Percentiles rank a stretch among this genome's conserved stretches.
These are phyloP conservation scores for Arbutus unedo DNA, from an alignment of 148 eudicot species.

Conservation along the genomic window DNA sequence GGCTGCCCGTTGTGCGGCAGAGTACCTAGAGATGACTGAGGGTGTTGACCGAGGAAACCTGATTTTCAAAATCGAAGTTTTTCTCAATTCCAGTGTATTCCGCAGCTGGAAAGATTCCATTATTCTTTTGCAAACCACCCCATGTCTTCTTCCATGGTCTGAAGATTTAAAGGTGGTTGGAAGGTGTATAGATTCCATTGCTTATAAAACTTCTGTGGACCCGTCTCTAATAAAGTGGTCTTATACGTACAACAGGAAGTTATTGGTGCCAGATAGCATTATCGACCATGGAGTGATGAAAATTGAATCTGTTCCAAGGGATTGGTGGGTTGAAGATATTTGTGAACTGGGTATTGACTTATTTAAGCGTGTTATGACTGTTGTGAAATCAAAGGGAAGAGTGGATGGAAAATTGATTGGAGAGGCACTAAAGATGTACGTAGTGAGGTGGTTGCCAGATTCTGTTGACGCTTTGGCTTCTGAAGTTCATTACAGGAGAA, in stretches of 20 bases:
- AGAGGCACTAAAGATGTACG: constrained; percentile 67
- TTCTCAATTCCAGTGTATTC: constrained; percentile 70
- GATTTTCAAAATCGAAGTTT: constrained; percentile 70
- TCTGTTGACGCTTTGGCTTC: constrained; percentile 59
- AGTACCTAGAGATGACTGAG: constrained; percentile 84
- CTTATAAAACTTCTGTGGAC: constrained; percentile 69
- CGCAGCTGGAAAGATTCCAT: constrained; percentile 92
- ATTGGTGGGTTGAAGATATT: constrained; percentile 96
- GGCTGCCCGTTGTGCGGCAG: constrained; percentile 88
- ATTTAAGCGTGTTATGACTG: constrained; percentile 66
- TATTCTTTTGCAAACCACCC: constrained; percentile 64
- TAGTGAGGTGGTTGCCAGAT: constrained; percentile 80
- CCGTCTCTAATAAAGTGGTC: constrained; percentile 71
- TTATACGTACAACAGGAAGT: constrained; percentile 65
- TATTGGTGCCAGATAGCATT: constrained; percentile 43
- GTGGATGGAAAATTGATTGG: constrained; percentile 68
- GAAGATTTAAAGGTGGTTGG: constrained; percentile 68
- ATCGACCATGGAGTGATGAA: constrained; percentile 30
- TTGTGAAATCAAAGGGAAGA: constrained; percentile 68
- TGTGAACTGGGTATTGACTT: constrained; percentile 74
- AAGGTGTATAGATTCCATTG: constrained; percentile 75
- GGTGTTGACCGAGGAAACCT: constrained; percentile 74
- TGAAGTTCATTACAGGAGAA: constrained; percentile 49
- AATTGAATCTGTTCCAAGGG: constrained; percentile 58
- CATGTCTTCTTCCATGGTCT: constrained; percentile 63